A percentile compares a stretch with the other conserved stretches of the same genome.
Evolutionary conservation across 768 basidiomycete genomes (phyloP).

Genomic region (Sporobolomyces roseus): DNA sequence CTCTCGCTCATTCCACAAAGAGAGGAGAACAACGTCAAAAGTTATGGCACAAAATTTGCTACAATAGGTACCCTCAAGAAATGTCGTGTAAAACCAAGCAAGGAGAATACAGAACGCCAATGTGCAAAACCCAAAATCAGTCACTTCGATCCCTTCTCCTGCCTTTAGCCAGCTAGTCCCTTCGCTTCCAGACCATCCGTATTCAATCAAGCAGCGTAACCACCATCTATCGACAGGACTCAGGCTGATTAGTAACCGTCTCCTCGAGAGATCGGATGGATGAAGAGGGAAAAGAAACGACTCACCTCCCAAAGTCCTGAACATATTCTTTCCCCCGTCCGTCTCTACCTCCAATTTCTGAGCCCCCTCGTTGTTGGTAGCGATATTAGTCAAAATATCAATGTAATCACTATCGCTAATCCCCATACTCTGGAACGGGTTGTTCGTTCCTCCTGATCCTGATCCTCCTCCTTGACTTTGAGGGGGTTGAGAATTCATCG

Average conservation of each 20-base stretch:
- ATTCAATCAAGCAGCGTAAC: slow-evolving; percentile 3
- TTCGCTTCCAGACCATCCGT: not conserved
- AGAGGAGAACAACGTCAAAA: not conserved
- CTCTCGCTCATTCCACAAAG: too few species aligned
- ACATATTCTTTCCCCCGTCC: slow-evolving; percentile 51
- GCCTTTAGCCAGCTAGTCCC: too few species aligned
- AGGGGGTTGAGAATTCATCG: too few species aligned
- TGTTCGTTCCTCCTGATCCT: too few species aligned
- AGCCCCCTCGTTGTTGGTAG: slow-evolving; percentile 51
- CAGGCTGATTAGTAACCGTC: too few species aligned
- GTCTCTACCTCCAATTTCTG: slow-evolving; percentile 44
- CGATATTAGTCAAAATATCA: slow-evolving; percentile 67
- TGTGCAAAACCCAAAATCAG: too few species aligned
- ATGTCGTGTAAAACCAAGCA: too few species aligned
- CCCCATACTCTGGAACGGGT: slow-evolving; percentile 82
- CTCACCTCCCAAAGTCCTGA: slow-evolving; percentile 51
- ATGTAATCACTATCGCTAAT: slow-evolving; percentile 84
- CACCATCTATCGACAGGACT: not conserved
- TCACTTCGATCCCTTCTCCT: too few species aligned
- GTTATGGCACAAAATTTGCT: not conserved
- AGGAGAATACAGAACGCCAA: too few species aligned
- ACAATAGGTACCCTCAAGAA: too few species aligned
- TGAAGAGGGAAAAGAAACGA: not conserved
- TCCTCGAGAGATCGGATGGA: too few species aligned
- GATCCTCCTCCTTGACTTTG: too few species aligned